Percentiles rank a stretch among this genome's conserved stretches.
phyloP scores from a whole-genome alignment of 2,329 filamentous ascomycete genomes.

The Nigrospora osmanthi region DNA sequence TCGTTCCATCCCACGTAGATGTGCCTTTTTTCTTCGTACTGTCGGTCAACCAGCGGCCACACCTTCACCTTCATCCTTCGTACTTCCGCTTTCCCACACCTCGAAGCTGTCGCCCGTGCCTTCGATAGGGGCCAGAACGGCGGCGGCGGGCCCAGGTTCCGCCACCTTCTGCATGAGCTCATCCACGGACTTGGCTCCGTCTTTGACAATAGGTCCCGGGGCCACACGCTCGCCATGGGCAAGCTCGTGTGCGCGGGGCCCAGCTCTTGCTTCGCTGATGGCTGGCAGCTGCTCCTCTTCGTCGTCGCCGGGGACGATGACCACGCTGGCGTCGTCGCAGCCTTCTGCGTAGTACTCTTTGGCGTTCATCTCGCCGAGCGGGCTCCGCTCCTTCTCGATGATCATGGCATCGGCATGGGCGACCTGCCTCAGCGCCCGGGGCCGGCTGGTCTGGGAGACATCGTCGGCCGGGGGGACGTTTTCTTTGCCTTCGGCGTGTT shows the following conservation, averaged over 20 bases:
- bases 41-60: too few species aligned
- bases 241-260: neutral
- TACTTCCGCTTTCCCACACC: constrained; percentile 64
- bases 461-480: constrained; percentile 75
- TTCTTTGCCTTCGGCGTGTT: constrained; percentile 67
- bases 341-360: constrained; percentile 61
- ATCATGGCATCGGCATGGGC: constrained; percentile 42
- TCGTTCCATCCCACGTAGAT: neutral
- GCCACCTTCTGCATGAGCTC: constrained; percentile 28
- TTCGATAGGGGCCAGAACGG: constrained; percentile 46
- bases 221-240: constrained; percentile 8
- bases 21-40: too few species aligned
- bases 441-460: constrained; percentile 46
- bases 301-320: constrained; percentile 56
- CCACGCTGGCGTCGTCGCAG: constrained; percentile 53
- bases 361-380: constrained; percentile 59
- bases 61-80: constrained; percentile 45
- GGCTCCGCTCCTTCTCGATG: constrained; percentile 56
- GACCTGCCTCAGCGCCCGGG: constrained; percentile 22
- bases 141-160: constrained; percentile 31
- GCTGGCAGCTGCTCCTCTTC: constrained; percentile 25
- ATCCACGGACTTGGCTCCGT: constrained; percentile 20
- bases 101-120: constrained; percentile 55
- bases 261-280: constrained; percentile 15
- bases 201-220: constrained; percentile 15